Conservation (phyloP, 495 filamentous ascomycete genomes). For the Hapsidospora chrysogenum region DNA sequence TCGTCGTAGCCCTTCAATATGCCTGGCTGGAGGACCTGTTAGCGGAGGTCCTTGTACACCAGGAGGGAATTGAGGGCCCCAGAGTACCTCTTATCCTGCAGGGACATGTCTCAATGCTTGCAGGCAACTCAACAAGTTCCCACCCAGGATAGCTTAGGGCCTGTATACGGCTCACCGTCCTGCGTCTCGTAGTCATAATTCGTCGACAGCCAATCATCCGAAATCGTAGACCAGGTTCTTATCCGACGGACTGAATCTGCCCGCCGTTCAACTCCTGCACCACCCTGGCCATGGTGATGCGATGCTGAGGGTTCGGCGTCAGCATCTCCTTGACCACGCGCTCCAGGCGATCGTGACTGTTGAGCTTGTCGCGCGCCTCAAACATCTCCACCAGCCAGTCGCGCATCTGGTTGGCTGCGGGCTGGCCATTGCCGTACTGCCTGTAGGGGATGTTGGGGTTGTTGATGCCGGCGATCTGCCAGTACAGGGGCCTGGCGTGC, state of each 20-base stretch:
- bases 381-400: conserved; percentile 27
- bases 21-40: too few relatives aligned
- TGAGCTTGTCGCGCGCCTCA: conserved; percentile 16
- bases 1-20: too few relatives aligned
- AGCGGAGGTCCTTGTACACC: too few relatives aligned
- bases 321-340: conserved; percentile 26
- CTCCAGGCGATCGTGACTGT: conserved; percentile 21
- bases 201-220: too few relatives aligned
- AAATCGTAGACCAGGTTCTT: too few relatives aligned
- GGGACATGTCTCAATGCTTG: too few relatives aligned
- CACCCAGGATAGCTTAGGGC: too few relatives aligned
- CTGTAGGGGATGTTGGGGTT: conserved; percentile 4
- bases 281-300: conserved; percentile 24
- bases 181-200: too few relatives aligned
- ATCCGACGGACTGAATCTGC: conserved; percentile 6
- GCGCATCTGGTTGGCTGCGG: conserved; percentile 25
- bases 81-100: too few relatives aligned
- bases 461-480: conserved; percentile 27
- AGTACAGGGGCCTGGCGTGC: conserved; percentile 26
- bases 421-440: conserved; percentile 6
- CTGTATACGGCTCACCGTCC: too few relatives aligned
- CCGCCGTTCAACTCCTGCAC: conserved; percentile 17
- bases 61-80: too few relatives aligned
- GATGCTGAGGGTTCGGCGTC: conserved; percentile 21
- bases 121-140: too few relatives aligned